Evolutionary conservation across 257 asterid genomes (phyloP).

Genomic region (Nicotiana noctiflora): DNA sequence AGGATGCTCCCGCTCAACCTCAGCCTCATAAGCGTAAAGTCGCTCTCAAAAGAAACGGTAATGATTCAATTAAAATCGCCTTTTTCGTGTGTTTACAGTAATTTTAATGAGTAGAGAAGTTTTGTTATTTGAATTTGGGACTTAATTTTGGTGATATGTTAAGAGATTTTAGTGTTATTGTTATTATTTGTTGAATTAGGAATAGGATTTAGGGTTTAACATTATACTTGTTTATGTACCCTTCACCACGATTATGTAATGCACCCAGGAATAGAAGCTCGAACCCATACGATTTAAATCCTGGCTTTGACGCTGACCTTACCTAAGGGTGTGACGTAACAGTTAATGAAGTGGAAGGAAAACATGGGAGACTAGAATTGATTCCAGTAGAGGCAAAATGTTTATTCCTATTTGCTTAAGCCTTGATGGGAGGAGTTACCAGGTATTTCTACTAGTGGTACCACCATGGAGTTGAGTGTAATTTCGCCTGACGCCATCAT

Average conservation of each 20-base stretch:
- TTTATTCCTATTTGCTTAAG: neutral
- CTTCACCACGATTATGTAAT: neutral
- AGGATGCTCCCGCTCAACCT: conserved; percentile 97
- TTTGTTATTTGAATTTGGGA: neutral
- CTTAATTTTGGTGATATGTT: neutral
- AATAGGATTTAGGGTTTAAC: neutral
- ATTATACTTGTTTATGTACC: neutral
- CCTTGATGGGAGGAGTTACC: neutral
- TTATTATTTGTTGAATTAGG: neutral
- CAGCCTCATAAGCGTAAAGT: conserved; percentile 95
- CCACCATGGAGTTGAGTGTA: too few relatives aligned
- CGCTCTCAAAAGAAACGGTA: conserved; percentile 64
- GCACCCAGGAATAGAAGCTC: too few relatives aligned
- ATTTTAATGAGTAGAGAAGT: neutral
- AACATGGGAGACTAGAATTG: neutral
- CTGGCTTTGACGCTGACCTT: too few relatives aligned
- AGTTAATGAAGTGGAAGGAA: neutral
- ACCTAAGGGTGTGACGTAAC: too few relatives aligned
- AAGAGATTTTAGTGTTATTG: neutral
- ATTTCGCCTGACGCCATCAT: too few relatives aligned
- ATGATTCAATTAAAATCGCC: neutral
- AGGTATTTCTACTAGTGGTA: neutral
- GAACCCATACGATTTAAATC: too few relatives aligned
- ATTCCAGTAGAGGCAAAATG: neutral
- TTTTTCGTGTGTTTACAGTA: too few relatives aligned